Percentiles rank a stretch among this genome's conserved stretches.
Evolutionary conservation across 2,329 filamentous ascomycete genomes (phyloP).

Genomic region (Arthrobotrys entomopaga): DNA sequence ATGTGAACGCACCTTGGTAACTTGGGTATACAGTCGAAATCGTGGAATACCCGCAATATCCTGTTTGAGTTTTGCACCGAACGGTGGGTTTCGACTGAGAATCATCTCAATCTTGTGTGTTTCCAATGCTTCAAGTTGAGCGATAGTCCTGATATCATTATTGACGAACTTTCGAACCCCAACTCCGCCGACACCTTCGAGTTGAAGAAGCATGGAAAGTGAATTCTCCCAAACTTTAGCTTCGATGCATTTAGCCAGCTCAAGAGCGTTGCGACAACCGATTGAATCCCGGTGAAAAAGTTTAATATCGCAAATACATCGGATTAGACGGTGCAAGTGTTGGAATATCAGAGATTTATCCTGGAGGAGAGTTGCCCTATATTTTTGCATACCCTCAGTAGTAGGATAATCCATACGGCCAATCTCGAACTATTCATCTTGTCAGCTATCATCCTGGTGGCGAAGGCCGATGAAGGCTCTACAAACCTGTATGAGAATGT

Average conservation of each 20-base stretch:
- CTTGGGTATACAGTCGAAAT: slow-evolving; percentile 67
- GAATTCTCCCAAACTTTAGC: slow-evolving; percentile 85
- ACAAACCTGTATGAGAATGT: slow-evolving; percentile 74
- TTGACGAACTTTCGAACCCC: slow-evolving; percentile 78
- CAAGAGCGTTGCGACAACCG: slow-evolving; percentile 75
- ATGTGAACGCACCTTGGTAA: slow-evolving; percentile 63
- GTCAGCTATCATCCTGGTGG: background rate
- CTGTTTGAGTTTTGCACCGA: slow-evolving; percentile 76
- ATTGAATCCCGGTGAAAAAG: slow-evolving; percentile 72
- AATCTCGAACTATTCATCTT: slow-evolving; percentile 67
- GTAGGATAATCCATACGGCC: slow-evolving; percentile 72
- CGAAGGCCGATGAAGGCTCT: background rate
- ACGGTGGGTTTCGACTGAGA: slow-evolving; percentile 82
- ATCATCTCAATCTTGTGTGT: slow-evolving; percentile 79
- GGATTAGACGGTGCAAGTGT: slow-evolving; percentile 74
- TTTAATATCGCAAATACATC: slow-evolving; percentile 81
- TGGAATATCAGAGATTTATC: slow-evolving; percentile 75
- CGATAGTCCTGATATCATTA: slow-evolving; percentile 76
- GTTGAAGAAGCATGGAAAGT: slow-evolving; percentile 81
- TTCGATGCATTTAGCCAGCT: slow-evolving; percentile 79
- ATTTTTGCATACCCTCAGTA: slow-evolving; percentile 69
- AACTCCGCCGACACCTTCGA: slow-evolving; percentile 79
- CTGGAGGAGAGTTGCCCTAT: slow-evolving; percentile 68
- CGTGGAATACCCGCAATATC: slow-evolving; percentile 77
- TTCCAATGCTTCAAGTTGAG: slow-evolving; percentile 74